These are phyloP conservation scores for Buxus sempervirens DNA, from an alignment of 164 flowering plant species.

Conservation along the genomic window DNA sequence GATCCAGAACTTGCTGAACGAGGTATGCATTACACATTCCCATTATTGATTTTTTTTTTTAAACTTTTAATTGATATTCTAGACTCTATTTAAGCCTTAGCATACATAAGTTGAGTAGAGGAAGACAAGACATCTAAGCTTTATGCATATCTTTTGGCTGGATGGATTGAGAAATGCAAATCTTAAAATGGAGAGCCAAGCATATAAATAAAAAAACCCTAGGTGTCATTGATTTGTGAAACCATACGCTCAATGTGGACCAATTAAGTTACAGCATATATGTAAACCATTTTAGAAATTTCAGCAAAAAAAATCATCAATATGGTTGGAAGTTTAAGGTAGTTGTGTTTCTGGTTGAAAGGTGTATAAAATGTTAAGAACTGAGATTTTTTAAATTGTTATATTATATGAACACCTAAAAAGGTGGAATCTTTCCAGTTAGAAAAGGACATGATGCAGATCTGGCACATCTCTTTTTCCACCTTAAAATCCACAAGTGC, in stretches of 20 bases:
- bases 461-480: too few species aligned
- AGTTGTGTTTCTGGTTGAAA: not conserved
- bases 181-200: not conserved
- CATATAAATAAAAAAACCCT: not conserved
- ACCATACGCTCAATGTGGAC: not conserved
- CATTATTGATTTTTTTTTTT: not conserved
- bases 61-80: not conserved
- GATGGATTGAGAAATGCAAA: not conserved
- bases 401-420: too few species aligned
- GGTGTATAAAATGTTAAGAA: too few species aligned
- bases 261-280: not conserved
- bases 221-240: not conserved
- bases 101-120: too few species aligned
- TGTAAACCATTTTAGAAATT: not conserved
- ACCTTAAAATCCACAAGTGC: too few species aligned
- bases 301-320: not conserved
- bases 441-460: too few species aligned
- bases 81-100: too few species aligned
- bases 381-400: too few species aligned
- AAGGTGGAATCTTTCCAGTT: too few species aligned
- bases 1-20: conserved; percentile 18
- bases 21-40: conserved; percentile 23
- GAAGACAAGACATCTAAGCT: too few species aligned
- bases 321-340: too few species aligned
- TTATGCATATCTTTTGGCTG: too few species aligned